Evolutionary conservation across 805 yeast genomes (phyloP).

Genomic region (Kazachstania bromeliacearum): DNA sequence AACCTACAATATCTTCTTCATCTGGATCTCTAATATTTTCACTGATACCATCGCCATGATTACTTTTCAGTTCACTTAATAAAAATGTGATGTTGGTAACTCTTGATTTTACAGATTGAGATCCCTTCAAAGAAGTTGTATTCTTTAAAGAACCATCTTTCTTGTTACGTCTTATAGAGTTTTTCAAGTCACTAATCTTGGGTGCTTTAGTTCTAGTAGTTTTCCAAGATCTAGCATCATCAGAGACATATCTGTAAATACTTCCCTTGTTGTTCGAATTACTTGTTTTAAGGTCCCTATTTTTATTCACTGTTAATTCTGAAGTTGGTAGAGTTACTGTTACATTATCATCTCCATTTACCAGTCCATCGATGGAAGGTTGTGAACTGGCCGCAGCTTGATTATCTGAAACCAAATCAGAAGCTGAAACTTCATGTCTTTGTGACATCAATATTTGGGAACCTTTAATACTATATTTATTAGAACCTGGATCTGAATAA

Average conservation of each 20-base stretch:
- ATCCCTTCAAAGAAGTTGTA: constrained; percentile 15
- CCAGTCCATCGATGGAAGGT: background rate
- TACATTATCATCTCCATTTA: background rate
- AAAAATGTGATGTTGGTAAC: constrained; percentile 31
- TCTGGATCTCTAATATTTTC: constrained; percentile 26
- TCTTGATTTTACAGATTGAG: constrained; percentile 30
- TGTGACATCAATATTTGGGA: constrained; percentile 20
- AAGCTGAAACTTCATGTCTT: constrained; percentile 13
- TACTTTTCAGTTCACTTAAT: constrained; percentile 24
- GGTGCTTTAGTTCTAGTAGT: constrained; percentile 16
- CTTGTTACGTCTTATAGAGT: constrained; percentile 10
- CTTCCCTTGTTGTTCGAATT: constrained; percentile 5
- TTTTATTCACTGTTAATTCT: background rate
- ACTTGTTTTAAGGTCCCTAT: background rate
- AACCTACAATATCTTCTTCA: constrained; percentile 28
- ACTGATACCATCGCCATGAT: constrained; percentile 12
- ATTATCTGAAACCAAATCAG: constrained; percentile 18
- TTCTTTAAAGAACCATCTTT: background rate
- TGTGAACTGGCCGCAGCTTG: background rate
- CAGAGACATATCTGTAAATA: constrained; percentile 10
- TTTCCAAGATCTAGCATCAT: constrained; percentile 17
- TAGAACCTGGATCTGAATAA: constrained; percentile 26
- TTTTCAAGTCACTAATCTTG: constrained; percentile 24
- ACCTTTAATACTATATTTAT: constrained; percentile 25
- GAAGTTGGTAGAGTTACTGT: background rate